phyloP scores from a whole-genome alignment of 164 flowering plant genomes.

The Sextonia rubra region DNA sequence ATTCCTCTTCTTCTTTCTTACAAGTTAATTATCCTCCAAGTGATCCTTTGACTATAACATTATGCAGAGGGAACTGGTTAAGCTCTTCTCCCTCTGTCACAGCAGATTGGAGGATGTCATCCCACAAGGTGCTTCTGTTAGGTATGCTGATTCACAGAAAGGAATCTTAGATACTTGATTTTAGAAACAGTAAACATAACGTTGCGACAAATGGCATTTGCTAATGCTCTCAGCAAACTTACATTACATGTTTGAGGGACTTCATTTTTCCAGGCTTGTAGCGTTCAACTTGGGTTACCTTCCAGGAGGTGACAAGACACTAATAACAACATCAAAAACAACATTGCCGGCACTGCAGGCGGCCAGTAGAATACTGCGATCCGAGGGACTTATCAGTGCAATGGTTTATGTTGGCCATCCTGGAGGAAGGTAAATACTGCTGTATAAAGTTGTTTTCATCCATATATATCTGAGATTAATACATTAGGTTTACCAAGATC shows the following conservation, averaged over 20 bases:
- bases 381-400: constrained; percentile 77
- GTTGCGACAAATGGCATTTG: neutral
- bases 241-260: constrained; percentile 1
- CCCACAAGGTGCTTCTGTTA: constrained; percentile 45
- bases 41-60: neutral
- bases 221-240: neutral
- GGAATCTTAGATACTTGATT: no score
- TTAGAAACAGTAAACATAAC: neutral
- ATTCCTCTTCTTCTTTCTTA: neutral
- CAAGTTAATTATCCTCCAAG: neutral
- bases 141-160: constrained; percentile 31
- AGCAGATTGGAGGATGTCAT: constrained; percentile 79
- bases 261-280: constrained; percentile 55
- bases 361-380: constrained; percentile 47
- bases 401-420: constrained; percentile 85
- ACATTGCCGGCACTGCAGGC: constrained; percentile 67
- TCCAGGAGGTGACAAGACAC: constrained; percentile 83
- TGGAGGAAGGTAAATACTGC: constrained; percentile 69
- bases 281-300: constrained; percentile 97
- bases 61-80: constrained; percentile 64
- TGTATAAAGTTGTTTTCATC: neutral
- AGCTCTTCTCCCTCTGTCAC: constrained; percentile 69
- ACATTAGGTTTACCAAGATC: no score
- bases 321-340: constrained; percentile 61
- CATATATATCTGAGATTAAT: neutral